Base-by-base conservation (phyloP, 2,329 filamentous ascomycete species). In the Fusarium anthophilum region DNA sequence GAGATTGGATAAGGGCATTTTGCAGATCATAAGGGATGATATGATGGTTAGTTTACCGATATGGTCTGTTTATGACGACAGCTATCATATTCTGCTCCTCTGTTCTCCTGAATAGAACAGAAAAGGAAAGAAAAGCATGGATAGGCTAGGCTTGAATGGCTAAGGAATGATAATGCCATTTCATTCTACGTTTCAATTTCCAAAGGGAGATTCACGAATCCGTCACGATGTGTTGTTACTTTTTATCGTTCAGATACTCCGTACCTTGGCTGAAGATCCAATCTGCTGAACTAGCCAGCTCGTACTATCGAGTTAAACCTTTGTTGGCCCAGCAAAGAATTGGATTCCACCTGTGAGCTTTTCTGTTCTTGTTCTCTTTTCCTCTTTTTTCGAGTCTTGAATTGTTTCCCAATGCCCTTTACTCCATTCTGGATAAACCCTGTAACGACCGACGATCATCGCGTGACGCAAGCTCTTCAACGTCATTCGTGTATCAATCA, bases 391-490 rank as follows among this genome's bases (percentile, higher is more conserved):
- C 43, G 28, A 17, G 5, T 47, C 51, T 44, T 63, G 51, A 44
- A 35, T 35, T 28, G n/a, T 55, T 63, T 41, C 10, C 35, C 30
- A 38, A 30, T 38, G 17, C 47, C 24, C 22, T 50, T 51, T 70
- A 39, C 37, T 62, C 37, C 69, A 43, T 54, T 51, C 54, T 32
- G 35, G 44, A 51, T 37, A 30, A 45, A 53, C 69, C 69, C 39
- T 67, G 54, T 14, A 41, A 55, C 32, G 56, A 8, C 30, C 17
- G 60, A 35, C 48, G 45, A 69, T 68, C 26, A 35, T 71, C 35
- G 58, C 54, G 44, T 61, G 64, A 72, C 48, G 48, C 54, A 70
- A 51, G 63, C 53, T 30, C n/a, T 48, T 45, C 64, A 58, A 73
- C 63, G 66, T 69, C 70, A 66, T 66, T 62, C 28, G 38, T 60